A percentile compares a stretch with the other conserved stretches of the same genome.
These are phyloP conservation scores for Jackrogersella minutella DNA, from an alignment of 495 filamentous ascomycete species.

Conservation along the genomic window DNA sequence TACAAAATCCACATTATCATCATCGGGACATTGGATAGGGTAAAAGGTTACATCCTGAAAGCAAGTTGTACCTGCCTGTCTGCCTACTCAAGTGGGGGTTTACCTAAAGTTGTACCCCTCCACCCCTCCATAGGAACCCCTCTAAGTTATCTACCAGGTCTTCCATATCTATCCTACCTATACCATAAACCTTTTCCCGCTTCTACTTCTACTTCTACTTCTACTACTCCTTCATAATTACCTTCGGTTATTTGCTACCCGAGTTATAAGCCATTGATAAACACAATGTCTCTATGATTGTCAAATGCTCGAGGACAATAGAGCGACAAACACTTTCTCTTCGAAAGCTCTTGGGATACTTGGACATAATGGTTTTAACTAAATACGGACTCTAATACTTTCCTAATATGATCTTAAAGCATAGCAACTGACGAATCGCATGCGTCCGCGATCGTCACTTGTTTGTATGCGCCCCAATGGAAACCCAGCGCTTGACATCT, in stretches of 20 bases:
- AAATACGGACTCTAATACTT: slow-evolving; percentile 23
- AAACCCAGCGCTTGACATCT: neutral
- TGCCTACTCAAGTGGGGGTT: slow-evolving; percentile 2
- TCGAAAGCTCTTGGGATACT: neutral
- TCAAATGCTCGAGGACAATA: neutral
- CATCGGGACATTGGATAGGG: neutral
- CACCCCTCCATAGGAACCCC: neutral
- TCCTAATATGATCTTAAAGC: slow-evolving; percentile 27
- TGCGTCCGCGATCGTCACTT: neutral
- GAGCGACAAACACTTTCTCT: neutral
- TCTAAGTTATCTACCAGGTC: neutral
- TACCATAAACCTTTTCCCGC: neutral
- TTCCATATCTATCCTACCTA: neutral
- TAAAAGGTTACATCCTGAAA: neutral
- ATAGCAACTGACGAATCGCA: slow-evolving; percentile 15
- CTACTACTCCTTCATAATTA: neutral
- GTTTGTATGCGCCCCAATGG: slow-evolving; percentile 22
- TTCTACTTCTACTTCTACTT: neutral
- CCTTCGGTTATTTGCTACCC: neutral
- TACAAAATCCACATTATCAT: slow-evolving; percentile 17
- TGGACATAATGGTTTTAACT: neutral
- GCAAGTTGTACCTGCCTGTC: slow-evolving; percentile 3
- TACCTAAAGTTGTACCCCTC: neutral
- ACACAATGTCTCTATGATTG: neutral
- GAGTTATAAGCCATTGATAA: neutral